Evolutionary conservation across 306 rosid species (phyloP), one percentile per base, ranked within the genome.

Genomic region (Castanea sativa): DNA sequence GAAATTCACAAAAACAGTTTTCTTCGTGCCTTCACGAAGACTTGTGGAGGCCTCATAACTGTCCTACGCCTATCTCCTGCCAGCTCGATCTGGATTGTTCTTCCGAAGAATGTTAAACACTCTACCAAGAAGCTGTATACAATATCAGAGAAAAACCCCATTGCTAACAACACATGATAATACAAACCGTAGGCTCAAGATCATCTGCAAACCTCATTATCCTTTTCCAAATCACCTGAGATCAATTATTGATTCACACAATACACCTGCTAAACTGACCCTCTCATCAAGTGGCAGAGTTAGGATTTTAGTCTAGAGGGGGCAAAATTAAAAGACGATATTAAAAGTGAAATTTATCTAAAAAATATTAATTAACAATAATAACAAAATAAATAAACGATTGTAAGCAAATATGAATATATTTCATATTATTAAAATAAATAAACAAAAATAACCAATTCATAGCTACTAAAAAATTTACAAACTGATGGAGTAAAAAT

Each of bases 1-100:
- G 83, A 88, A 88, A 71, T 88, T 88, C 75, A 86, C 92, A 56
- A 86, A 86, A 65, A 88, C 89, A 20, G 92, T 88, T 86, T 88
- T 88, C 84, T 86, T 88, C 32, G 89, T 86, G 78, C 89, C 92
- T 72, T 88, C 92, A 65, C 86, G 89, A 71, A 88, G 89, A 88
- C 92, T 84, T 88, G 88, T 30, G 92, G 92, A 79, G 92, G 92
- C 85, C 92, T 84, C 86, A 88, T 88, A 70, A 88, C 89, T 53
- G 92, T 88, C 77, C 92, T 73, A 51, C 88, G 88, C 80, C 87
- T 80, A 75, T 89, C 92, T 27, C 90, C 90, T 9, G 92, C 90
- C 60, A 89, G 90, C 81, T 86, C n/a, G n/a, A n/a, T n/a, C 90
- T 0, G 92, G 92, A 81, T 89, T 89, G 74, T 86, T 82, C 84